Conservation (phyloP, 2,329 filamentous ascomycete genomes). For the Tolypocladium album region DNA sequence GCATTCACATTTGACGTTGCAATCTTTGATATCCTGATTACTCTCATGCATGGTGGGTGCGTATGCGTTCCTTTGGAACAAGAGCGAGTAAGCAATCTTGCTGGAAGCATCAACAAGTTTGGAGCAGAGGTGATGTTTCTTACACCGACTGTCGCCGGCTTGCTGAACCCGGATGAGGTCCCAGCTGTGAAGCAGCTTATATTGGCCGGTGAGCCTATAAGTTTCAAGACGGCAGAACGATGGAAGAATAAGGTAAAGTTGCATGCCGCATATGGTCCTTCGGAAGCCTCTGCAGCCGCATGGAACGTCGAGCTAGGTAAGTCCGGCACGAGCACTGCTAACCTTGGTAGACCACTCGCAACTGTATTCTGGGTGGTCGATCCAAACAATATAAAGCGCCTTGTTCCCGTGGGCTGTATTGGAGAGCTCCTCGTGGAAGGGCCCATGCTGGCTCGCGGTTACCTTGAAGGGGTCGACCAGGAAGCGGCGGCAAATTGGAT, state of each 20-base stretch:
- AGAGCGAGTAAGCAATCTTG: constrained; percentile 8
- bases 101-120: constrained; percentile 3
- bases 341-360: neutral
- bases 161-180: neutral
- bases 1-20: constrained; percentile 10
- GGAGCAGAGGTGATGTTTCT: constrained; percentile 1
- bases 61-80: constrained; percentile 9
- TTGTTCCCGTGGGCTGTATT: constrained; percentile 16
- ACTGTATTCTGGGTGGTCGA: constrained; percentile 18
- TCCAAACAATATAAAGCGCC: constrained; percentile 8
- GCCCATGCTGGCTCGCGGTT: constrained; percentile 35
- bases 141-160: constrained; percentile 6
- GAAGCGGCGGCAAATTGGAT: constrained; percentile 25
- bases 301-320: neutral
- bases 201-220: constrained; percentile 2
- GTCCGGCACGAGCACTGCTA: neutral
- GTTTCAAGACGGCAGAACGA: neutral
- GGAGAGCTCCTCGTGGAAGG: constrained; percentile 26
- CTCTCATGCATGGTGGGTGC: constrained; percentile 8
- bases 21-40: constrained; percentile 8
- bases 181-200: constrained; percentile 1
- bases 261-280: neutral
- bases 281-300: neutral
- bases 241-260: neutral
- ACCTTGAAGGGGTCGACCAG: constrained; percentile 32